Conservation (phyloP, 2,329 filamentous ascomycete genomes). For the Penicillium thymicola region DNA sequence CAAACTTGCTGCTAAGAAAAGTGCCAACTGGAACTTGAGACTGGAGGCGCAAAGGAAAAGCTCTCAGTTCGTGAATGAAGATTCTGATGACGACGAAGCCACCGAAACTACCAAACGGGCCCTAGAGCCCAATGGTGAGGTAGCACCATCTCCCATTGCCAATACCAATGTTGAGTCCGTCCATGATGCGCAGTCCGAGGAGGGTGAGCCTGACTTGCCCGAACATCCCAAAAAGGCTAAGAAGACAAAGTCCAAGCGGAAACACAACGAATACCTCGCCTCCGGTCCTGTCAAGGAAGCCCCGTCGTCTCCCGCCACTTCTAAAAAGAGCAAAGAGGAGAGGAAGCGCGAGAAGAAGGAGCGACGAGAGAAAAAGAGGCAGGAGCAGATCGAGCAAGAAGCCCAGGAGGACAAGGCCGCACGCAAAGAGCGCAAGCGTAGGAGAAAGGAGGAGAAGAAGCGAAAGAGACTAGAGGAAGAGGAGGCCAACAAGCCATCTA, state of each 20-base stretch:
- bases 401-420: neutral
- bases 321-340: neutral
- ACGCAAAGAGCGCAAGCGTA: slow-evolving; percentile 1
- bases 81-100: slow-evolving; percentile 17
- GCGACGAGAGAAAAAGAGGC: slow-evolving; percentile 6
- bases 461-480: neutral
- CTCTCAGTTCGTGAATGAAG: slow-evolving; percentile 13
- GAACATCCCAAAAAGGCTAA: neutral
- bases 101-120: neutral
- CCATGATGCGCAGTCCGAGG: neutral
- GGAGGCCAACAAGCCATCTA: too few species aligned
- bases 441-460: slow-evolving; percentile 5
- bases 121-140: neutral
- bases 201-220: neutral
- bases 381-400: slow-evolving; percentile 1
- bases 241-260: slow-evolving; percentile 2
- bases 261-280: neutral
- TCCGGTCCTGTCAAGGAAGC: neutral
- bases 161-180: neutral
- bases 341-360: slow-evolving; percentile 10
- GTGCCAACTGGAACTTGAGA: slow-evolving; percentile 8
- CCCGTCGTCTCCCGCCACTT: neutral
- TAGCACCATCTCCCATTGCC: neutral
- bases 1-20: slow-evolving; percentile 3
- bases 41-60: slow-evolving; percentile 13